Conservation (phyloP, 1,139 yeast genomes). For the Diutina sp. region DNA sequence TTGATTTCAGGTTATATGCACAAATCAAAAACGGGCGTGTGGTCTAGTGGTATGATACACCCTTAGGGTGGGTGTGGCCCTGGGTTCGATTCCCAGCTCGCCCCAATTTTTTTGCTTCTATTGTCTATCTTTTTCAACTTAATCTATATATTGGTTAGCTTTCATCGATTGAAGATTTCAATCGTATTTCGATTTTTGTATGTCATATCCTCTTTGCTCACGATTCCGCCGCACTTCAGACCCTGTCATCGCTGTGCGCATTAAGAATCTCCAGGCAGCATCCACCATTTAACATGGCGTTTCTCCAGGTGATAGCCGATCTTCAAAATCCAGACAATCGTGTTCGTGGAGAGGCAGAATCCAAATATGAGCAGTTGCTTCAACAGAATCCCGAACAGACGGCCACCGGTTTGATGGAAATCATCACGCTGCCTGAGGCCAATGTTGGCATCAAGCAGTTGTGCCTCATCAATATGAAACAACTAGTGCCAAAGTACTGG, state of each 20-base stretch:
- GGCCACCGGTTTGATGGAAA: conserved; percentile 16
- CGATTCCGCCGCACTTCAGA: not conserved
- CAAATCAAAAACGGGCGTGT: not conserved
- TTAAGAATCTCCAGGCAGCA: not conserved
- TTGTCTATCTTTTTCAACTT: not conserved
- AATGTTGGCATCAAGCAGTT: conserved; percentile 31
- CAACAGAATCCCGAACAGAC: conserved; percentile 20
- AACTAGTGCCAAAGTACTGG: conserved; percentile 69
- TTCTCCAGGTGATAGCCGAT: not conserved
- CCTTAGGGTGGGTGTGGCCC: not conserved
- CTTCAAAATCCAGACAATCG: conserved; percentile 21
- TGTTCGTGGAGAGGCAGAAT: conserved; percentile 21
- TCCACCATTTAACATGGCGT: not conserved
- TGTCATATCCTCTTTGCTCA: too few species aligned
- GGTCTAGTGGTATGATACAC: not conserved
- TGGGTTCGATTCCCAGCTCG: not conserved
- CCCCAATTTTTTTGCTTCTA: not conserved
- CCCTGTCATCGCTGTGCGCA: not conserved
- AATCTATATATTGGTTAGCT: too few species aligned
- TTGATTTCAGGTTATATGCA: too few species aligned
- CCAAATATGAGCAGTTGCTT: conserved; percentile 16
- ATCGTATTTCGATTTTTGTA: not conserved
- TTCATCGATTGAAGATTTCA: too few species aligned
- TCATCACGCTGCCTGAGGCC: conserved; percentile 10
- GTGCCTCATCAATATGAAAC: conserved; percentile 55